Evolutionary conservation across 257 asterid species (phyloP), one percentile per base, ranked within the genome.

Genomic region (Ocimum tenuiflorum): DNA sequence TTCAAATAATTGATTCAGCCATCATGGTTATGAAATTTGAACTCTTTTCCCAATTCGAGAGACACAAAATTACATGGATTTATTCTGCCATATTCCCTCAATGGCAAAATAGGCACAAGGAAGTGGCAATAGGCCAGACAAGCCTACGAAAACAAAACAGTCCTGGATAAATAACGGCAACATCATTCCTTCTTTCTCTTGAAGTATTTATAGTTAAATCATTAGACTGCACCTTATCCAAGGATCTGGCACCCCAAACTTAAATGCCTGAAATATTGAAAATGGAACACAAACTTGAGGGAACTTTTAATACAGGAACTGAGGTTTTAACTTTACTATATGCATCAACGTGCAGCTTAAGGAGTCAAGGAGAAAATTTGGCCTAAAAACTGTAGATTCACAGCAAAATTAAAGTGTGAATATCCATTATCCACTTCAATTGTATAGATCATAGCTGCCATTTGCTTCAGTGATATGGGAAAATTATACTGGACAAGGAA

Each of bases 41-140:
- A 53, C 38, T 59, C 23, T 24, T 60, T 61, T 27, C 54, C 54
- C 35, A 60, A 42, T 43, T 66, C 65, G 42, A 58, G 41, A 22
- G 60, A 63, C 36, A 50, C 35, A 45, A 47, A 49, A 63, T 56
- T 47, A 47, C 38, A 12, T 10, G 55, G 22, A 39, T 17, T 2
- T 11, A 41, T 14, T 35, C 48, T 42, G 47, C n/a, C 15, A 63
- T 35, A 27, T 12, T 33, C 19, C 6, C 36, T 31, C 36, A 33
- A 50, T 29, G 14, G 9, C 27, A 65, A n/a, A n/a, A n/a, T n/a
- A n/a, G n/a, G n/a, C n/a, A n/a, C n/a, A n/a, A n/a, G n/a, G n/a
- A n/a, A n/a, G n/a, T n/a, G n/a, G n/a, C n/a, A n/a, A n/a, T n/a
- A n/a, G n/a, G n/a, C n/a, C n/a, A n/a, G n/a, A n/a, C n/a, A n/a